These are phyloP conservation scores for Halophytophthora polymorphica DNA, from an alignment of 352 stramenopile species.

Conservation along the genomic window DNA sequence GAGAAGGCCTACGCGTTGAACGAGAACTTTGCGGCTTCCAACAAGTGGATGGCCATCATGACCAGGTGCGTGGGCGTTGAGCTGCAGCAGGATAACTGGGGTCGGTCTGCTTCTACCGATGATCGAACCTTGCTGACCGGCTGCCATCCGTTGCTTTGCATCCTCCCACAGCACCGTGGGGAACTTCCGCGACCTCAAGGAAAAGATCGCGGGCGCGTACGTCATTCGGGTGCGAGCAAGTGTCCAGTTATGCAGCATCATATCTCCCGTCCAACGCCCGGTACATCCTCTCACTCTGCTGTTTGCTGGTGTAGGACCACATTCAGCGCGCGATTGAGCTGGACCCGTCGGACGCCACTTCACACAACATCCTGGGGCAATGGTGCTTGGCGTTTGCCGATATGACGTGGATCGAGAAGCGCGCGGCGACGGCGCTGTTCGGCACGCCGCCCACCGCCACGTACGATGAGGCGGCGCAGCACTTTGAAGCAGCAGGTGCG, in stretches of 20 bases:
- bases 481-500: slow-evolving; percentile 45
- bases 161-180: slow-evolving; percentile 34
- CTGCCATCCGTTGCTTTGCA: slow-evolving; percentile 1
- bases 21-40: slow-evolving; percentile 43
- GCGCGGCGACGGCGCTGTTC: slow-evolving; percentile 63
- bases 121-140: background rate
- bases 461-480: slow-evolving; percentile 58
- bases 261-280: too few relatives aligned
- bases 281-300: background rate
- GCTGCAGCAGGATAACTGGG: background rate
- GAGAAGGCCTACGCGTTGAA: slow-evolving; percentile 51
- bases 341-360: slow-evolving; percentile 55
- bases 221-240: slow-evolving; percentile 45
- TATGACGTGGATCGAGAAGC: slow-evolving; percentile 76
- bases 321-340: slow-evolving; percentile 71
- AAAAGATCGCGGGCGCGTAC: slow-evolving; percentile 69
- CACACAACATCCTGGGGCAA: slow-evolving; percentile 68
- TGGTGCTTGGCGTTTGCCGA: slow-evolving; percentile 80
- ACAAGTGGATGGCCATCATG: slow-evolving; percentile 81
- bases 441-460: slow-evolving; percentile 50
- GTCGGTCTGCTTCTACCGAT: background rate
- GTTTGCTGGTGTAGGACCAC: slow-evolving; percentile 33
- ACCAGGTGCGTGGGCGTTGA: slow-evolving; percentile 26
- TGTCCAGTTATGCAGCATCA: background rate
- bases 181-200: slow-evolving; percentile 60